These are phyloP conservation scores for Eucalyptus pauciflora DNA, from an alignment of 345 rosid species.

Conservation along the genomic window DNA sequence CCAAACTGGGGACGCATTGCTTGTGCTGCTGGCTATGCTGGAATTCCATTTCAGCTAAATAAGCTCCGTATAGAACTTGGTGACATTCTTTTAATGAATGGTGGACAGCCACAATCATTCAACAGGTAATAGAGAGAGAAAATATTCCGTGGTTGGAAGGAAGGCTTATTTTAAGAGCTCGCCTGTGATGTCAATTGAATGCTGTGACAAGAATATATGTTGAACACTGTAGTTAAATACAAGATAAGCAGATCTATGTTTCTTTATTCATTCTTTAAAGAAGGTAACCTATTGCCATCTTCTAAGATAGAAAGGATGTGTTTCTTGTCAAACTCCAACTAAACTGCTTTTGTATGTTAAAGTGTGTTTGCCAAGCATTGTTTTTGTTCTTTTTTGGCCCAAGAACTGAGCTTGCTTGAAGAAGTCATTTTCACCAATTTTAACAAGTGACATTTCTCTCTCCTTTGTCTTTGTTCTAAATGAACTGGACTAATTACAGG, in stretches of 20 bases:
- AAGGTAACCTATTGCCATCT: neutral
- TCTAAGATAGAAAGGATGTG: neutral
- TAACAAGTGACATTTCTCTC: neutral
- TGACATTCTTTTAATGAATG: constrained; percentile 76
- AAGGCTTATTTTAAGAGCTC: neutral
- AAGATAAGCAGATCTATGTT: neutral
- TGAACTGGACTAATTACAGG: constrained; percentile 19
- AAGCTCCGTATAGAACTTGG: constrained; percentile 61
- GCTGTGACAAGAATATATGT: neutral
- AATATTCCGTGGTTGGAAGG: neutral
- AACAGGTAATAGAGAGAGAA: constrained; percentile 39
- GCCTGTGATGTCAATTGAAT: neutral
- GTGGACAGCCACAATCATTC: constrained; percentile 82
- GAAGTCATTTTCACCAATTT: neutral
- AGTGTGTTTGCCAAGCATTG: neutral
- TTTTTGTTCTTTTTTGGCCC: neutral
- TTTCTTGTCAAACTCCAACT: neutral
- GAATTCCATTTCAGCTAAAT: constrained; percentile 48
- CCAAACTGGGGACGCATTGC: constrained; percentile 98
- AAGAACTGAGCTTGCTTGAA: neutral
- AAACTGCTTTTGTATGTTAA: neutral
- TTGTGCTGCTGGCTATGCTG: constrained; percentile 90
- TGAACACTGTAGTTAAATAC: neutral
- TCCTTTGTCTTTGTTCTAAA: neutral
- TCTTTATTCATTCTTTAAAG: neutral